phyloP scores from a whole-genome alignment of 129 eudicot genomes.

The Tanacetum coccineum region DNA sequence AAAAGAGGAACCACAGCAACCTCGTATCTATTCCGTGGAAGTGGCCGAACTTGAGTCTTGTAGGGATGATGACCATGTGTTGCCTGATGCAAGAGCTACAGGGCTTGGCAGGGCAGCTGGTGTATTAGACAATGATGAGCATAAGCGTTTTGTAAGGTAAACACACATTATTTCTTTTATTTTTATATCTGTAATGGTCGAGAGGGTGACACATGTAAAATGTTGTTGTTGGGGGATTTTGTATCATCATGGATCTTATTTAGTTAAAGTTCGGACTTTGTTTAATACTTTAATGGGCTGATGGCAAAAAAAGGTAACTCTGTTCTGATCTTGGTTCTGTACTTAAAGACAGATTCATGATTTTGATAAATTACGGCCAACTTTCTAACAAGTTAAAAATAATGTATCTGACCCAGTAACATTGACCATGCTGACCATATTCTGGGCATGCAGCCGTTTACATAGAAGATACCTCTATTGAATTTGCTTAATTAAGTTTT shows the following conservation, averaged over 20 bases:
- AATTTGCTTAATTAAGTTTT: too few relatives aligned
- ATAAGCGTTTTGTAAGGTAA: slow-evolving; percentile 77
- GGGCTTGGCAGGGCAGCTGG: slow-evolving; percentile 55
- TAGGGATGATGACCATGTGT: slow-evolving; percentile 33
- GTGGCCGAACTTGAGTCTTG: slow-evolving; percentile 34
- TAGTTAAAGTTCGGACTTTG: too few relatives aligned
- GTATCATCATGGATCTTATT: background rate
- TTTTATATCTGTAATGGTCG: background rate
- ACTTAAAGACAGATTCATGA: too few relatives aligned
- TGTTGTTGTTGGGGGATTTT: slow-evolving; percentile 8
- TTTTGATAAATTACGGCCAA: too few relatives aligned
- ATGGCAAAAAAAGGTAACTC: too few relatives aligned
- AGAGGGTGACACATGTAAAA: background rate
- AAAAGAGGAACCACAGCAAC: slow-evolving; percentile 46
- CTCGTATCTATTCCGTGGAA: slow-evolving; percentile 31
- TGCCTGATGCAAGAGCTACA: slow-evolving; percentile 37
- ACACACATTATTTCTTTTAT: background rate
- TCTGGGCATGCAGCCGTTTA: too few relatives aligned
- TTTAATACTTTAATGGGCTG: too few relatives aligned
- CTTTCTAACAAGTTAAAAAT: too few relatives aligned
- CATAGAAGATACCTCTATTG: too few relatives aligned
- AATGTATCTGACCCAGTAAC: too few relatives aligned
- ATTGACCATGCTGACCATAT: too few relatives aligned
- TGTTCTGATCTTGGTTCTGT: too few relatives aligned
- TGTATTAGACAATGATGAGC: slow-evolving; percentile 61